Evolutionary conservation across 2,329 filamentous ascomycete genomes (phyloP).

Genomic region (Colletotrichum orchidophilum): DNA sequence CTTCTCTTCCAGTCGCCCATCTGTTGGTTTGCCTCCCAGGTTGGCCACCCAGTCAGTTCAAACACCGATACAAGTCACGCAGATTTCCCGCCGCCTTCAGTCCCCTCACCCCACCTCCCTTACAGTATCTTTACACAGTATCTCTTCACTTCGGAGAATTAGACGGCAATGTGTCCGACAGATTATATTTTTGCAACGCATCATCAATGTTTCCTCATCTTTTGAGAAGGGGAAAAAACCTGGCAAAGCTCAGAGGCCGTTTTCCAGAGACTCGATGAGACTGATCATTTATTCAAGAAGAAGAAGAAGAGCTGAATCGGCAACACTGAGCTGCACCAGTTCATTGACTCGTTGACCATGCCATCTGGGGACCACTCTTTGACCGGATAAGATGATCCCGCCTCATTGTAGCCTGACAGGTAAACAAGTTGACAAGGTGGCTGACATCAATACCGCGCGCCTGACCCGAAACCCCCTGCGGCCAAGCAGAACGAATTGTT

Average conservation of each 20-base stretch:
- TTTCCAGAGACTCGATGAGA: too few relatives aligned
- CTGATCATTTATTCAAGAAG: not conserved
- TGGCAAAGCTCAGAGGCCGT: too few relatives aligned
- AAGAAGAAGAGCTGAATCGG: too few relatives aligned
- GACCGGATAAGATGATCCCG: not conserved
- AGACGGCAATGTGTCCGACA: not conserved
- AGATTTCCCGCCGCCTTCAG: not conserved
- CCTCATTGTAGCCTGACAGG: not conserved
- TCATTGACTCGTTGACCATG: not conserved
- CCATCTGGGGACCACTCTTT: not conserved
- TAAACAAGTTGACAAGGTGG: not conserved
- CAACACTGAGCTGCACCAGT: not conserved
- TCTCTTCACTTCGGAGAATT: not conserved
- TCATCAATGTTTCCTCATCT: not conserved
- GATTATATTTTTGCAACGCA: not conserved
- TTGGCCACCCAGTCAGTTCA: not conserved
- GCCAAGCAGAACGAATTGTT: not conserved
- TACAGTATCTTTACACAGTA: not conserved
- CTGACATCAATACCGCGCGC: slow-evolving; percentile 3
- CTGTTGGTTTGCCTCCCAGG: not conserved
- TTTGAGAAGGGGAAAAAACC: not conserved
- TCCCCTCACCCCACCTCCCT: slow-evolving; percentile 9
- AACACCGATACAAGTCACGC: slow-evolving; percentile 8
- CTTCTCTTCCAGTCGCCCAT: not conserved
- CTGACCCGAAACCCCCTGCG: not conserved